Percentiles rank a stretch among this genome's conserved stretches.
Evolutionary conservation across 2,329 filamentous ascomycete genomes (phyloP).

Genomic region (Chaetomiaceae sp.): DNA sequence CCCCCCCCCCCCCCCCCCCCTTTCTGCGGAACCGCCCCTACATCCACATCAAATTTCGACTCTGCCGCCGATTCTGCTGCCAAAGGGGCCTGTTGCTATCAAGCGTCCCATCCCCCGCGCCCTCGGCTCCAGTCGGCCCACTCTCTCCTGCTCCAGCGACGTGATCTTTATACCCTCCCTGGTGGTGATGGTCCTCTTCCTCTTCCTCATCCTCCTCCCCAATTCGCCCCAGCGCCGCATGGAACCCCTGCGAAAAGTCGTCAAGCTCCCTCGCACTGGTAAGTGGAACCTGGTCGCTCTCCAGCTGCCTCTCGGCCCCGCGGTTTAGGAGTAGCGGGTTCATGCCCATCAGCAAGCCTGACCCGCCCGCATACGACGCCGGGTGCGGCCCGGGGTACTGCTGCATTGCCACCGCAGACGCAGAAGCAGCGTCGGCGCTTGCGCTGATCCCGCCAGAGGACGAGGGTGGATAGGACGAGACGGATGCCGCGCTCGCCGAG

Average conservation of each 20-base stretch:
- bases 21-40: no score
- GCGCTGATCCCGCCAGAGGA: slow-evolving; percentile 1
- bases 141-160: neutral
- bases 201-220: slow-evolving; percentile 39
- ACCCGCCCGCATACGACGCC: slow-evolving; percentile 19
- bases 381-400: slow-evolving; percentile 26
- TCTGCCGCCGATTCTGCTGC: slow-evolving; percentile 50
- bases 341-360: slow-evolving; percentile 2
- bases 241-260: slow-evolving; percentile 43
- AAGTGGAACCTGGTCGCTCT: slow-evolving; percentile 38
- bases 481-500: slow-evolving; percentile 6
- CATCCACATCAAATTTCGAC: slow-evolving; percentile 47
- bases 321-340: slow-evolving; percentile 3
- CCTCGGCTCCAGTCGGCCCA: neutral
- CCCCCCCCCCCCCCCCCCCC: no score
- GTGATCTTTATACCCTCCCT: slow-evolving; percentile 5
- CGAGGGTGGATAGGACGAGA: slow-evolving; percentile 21
- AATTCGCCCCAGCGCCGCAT: slow-evolving; percentile 37
- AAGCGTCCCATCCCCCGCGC: slow-evolving; percentile 6
- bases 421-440: neutral
- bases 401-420: slow-evolving; percentile 2
- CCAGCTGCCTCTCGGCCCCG: slow-evolving; percentile 21
- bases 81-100: slow-evolving; percentile 40
- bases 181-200: neutral
- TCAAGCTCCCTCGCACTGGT: slow-evolving; percentile 39